phyloP scores from a whole-genome alignment of 2,329 filamentous ascomycete genomes.

The Colletotrichum trifolii region DNA sequence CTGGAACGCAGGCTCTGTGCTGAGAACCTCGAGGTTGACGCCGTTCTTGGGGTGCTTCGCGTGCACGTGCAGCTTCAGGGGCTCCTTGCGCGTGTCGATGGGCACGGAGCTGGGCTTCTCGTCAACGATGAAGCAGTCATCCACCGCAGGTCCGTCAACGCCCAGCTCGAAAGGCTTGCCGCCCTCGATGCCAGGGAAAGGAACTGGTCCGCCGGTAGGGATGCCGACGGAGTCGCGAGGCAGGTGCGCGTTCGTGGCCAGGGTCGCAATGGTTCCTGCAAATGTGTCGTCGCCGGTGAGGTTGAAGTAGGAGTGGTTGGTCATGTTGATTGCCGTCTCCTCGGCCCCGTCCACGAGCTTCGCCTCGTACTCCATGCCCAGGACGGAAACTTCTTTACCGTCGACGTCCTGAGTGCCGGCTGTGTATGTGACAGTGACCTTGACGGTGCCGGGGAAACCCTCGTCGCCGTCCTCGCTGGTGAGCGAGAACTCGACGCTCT shows the following conservation, averaged over 20 bases:
- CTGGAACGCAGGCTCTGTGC: constrained; percentile 96
- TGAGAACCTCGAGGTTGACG: constrained; percentile 86
- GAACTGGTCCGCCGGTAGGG: constrained; percentile 74
- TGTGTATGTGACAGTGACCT: constrained; percentile 82
- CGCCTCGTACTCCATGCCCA: constrained; percentile 91
- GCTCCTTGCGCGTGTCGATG: constrained; percentile 71
- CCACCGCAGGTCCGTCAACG: constrained; percentile 78
- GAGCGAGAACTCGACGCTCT: constrained; percentile 74
- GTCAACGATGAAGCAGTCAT: constrained; percentile 90
- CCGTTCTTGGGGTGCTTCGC: constrained; percentile 80
- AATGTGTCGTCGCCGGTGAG: constrained; percentile 64
- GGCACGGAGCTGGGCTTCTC: constrained; percentile 68
- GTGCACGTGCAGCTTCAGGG: constrained; percentile 74
- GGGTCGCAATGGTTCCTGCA: constrained; percentile 72
- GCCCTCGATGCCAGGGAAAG: constrained; percentile 73
- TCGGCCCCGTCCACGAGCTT: constrained; percentile 78
- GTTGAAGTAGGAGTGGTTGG: constrained; percentile 91
- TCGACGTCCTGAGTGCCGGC: constrained; percentile 73
- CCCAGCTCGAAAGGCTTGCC: constrained; percentile 78
- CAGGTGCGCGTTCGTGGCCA: constrained; percentile 74
- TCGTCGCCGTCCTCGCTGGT: constrained; percentile 85
- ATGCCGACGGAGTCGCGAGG: constrained; percentile 80
- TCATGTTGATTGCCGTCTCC: constrained; percentile 94
- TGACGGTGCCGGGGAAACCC: constrained; percentile 88
- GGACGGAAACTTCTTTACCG: constrained; percentile 73